Evolutionary conservation across 192 early-diverging fungal species (phyloP).

Genomic region (Haplosporangium gracile): DNA sequence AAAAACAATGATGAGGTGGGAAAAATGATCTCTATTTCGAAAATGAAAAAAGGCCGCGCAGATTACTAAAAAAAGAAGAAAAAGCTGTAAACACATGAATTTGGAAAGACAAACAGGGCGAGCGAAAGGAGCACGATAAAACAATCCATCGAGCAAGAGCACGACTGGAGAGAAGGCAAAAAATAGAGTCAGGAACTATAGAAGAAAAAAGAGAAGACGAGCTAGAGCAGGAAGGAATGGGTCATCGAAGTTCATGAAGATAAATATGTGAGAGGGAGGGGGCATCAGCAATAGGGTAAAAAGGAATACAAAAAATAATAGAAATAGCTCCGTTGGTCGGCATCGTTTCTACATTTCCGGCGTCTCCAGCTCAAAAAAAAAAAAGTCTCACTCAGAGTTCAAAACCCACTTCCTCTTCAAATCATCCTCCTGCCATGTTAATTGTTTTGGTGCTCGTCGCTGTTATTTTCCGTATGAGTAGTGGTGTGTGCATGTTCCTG

Average conservation of each 20-base stretch:
- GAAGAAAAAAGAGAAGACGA: neutral
- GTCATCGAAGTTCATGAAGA: neutral
- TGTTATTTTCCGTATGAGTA: neutral
- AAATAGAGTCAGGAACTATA: neutral
- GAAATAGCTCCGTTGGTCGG: neutral
- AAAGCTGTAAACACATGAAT: neutral
- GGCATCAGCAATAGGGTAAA: constrained; percentile 9
- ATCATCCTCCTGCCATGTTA: neutral
- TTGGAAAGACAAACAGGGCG: neutral
- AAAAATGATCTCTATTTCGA: neutral
- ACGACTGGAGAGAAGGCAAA: neutral
- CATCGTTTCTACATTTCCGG: constrained; percentile 4
- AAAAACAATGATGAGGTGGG: neutral
- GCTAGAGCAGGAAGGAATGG: neutral
- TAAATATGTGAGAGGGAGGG: neutral
- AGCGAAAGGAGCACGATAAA: neutral
- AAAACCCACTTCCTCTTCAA: neutral
- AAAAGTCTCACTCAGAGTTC: neutral
- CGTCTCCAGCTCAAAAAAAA: neutral
- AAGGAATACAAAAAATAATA: neutral
- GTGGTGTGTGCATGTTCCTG: neutral
- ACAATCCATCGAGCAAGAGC: neutral
- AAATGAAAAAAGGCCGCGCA: constrained; percentile 7
- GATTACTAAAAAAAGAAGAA: neutral
- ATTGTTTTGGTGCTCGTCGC: constrained; percentile 1